These are phyloP conservation scores for Acacia concinna DNA, from an alignment of 331 rosid species.

Conservation along the genomic window DNA sequence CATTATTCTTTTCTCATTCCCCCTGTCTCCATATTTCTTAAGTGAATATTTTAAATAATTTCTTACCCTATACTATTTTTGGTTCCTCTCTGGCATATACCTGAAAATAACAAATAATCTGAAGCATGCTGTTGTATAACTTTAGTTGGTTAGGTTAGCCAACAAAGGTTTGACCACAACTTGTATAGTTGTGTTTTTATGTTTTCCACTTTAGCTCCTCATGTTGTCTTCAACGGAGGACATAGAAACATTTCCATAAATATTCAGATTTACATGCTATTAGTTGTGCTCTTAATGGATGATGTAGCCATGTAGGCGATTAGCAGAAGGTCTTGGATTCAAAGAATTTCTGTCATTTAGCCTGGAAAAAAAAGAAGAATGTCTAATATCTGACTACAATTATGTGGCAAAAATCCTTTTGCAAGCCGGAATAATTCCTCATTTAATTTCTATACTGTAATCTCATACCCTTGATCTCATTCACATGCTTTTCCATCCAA, in stretches of 20 bases:
- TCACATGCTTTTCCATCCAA: neutral
- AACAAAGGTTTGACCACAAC: conserved; percentile 17
- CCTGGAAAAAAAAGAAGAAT: neutral
- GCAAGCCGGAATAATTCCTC: neutral
- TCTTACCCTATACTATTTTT: conserved; percentile 12
- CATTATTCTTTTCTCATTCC: conserved; percentile 13
- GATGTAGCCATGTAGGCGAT: neutral
- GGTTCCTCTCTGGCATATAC: neutral
- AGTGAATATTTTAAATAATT: neutral
- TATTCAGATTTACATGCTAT: neutral
- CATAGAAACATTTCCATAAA: neutral
- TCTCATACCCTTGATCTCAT: neutral
- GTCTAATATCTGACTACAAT: neutral
- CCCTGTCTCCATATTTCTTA: conserved; percentile 1
- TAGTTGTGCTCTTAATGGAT: neutral
- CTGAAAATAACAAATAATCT: neutral
- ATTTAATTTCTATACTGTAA: neutral
- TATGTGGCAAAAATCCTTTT: neutral
- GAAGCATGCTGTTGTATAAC: neutral
- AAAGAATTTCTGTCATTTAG: neutral
- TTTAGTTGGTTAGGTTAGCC: neutral
- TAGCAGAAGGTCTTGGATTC: neutral
- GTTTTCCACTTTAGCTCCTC: neutral
- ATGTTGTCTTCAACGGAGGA: neutral
- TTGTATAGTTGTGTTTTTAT: neutral